Percentiles rank a stretch among this genome's conserved stretches.
These are phyloP conservation scores for Metrosideros polymorpha DNA, from an alignment of 441 rosid species.

Conservation along the genomic window DNA sequence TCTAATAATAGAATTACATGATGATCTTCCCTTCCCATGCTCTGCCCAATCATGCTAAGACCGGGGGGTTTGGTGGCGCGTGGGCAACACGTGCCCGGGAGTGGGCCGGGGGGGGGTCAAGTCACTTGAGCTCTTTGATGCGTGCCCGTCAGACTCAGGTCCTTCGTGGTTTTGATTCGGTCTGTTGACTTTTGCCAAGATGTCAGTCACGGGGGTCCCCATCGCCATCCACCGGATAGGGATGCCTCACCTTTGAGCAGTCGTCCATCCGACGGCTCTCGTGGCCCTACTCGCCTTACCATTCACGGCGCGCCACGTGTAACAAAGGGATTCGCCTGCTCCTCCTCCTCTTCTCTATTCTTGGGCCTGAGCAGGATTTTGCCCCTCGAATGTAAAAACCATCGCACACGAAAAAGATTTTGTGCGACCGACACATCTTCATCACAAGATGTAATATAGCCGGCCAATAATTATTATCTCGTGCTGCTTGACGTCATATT, in stretches of 20 bases:
- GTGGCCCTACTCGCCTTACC: background rate
- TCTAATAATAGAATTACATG: background rate
- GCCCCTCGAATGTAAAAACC: background rate
- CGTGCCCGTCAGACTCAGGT: background rate
- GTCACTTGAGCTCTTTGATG: background rate
- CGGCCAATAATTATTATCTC: background rate
- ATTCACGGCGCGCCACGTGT: background rate
- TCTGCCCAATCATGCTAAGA: too few relatives aligned
- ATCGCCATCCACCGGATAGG: background rate
- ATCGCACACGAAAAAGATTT: background rate
- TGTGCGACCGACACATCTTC: background rate
- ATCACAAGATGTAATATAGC: background rate
- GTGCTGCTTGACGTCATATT: too few relatives aligned
- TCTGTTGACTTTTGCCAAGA: background rate
- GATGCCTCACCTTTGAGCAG: background rate
- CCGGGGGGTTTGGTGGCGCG: too few relatives aligned
- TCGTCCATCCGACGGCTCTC: background rate
- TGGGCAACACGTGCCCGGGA: background rate
- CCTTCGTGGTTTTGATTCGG: background rate
- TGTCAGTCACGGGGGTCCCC: background rate
- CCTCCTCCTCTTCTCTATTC: too few relatives aligned
- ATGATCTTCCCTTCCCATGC: too few relatives aligned
- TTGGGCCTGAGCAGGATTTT: background rate
- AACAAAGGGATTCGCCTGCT: background rate
- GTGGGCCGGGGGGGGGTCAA: background rate